Conservation (phyloP, 306 rosid species). For the Gastrolobium bilobum region DNA sequence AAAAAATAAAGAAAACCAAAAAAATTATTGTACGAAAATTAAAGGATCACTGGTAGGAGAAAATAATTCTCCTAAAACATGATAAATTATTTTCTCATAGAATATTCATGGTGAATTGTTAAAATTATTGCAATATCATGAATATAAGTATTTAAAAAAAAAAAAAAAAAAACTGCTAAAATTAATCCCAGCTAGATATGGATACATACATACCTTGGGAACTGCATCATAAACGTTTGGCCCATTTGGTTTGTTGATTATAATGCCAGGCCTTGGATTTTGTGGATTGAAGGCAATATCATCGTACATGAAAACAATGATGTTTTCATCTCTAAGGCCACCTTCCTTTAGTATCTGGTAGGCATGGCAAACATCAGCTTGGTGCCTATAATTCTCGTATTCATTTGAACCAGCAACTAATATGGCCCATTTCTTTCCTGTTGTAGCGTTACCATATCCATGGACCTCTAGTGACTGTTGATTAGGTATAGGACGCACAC, state of each 20-base stretch:
- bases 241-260: slow-evolving; percentile 51
- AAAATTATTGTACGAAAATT: too few relatives aligned
- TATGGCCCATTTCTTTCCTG: slow-evolving; percentile 46
- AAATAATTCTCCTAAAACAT: too few relatives aligned
- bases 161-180: background rate
- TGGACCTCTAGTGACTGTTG: background rate
- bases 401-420: slow-evolving; percentile 48
- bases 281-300: slow-evolving; percentile 30
- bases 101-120: too few relatives aligned
- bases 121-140: too few relatives aligned
- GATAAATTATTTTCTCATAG: too few relatives aligned
- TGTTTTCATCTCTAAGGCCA: slow-evolving; percentile 50
- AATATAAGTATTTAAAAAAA: background rate
- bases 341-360: slow-evolving; percentile 46
- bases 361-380: slow-evolving; percentile 56
- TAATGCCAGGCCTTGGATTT: slow-evolving; percentile 39
- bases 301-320: slow-evolving; percentile 52
- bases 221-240: slow-evolving; percentile 47
- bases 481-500: background rate
- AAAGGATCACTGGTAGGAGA: too few relatives aligned
- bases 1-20: too few relatives aligned
- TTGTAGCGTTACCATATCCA: background rate
- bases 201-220: slow-evolving; percentile 43
- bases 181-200: background rate
- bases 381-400: slow-evolving; percentile 50